Evolutionary conservation across 1,284 basidiomycete species (phyloP).

Genomic region (Puccinia horiana): DNA sequence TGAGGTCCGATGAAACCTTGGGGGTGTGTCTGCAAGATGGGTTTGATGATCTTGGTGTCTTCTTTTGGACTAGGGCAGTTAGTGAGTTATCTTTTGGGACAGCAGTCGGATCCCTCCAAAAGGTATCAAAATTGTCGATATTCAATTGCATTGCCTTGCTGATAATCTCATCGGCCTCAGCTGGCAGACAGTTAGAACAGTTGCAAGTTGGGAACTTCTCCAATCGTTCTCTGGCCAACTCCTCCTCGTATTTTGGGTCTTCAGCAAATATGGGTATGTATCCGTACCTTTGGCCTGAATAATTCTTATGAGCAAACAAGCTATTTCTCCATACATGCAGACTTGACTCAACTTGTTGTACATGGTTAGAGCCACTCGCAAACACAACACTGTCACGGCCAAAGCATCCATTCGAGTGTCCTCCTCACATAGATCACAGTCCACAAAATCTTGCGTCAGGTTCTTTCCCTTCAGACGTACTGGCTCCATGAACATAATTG

Average conservation of each 20-base stretch:
- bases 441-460: neutral
- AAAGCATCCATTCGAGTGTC: conserved; percentile 14
- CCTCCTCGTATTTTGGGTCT: neutral
- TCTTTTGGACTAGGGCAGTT: neutral
- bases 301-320: neutral
- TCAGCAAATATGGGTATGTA: neutral
- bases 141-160: neutral
- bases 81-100: neutral
- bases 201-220: neutral
- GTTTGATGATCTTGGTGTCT: neutral
- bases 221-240: neutral
- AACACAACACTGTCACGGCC: neutral
- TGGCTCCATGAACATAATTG: neutral
- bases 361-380: neutral
- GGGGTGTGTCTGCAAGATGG: neutral
- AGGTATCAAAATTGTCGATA: neutral
- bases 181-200: neutral
- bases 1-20: neutral
- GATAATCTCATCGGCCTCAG: neutral
- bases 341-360: neutral
- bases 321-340: no score
- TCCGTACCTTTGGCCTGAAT: neutral
- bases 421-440: neutral
- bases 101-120: neutral
- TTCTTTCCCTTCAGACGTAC: neutral